Conservation (phyloP, 1,139 yeast species). For the Wickerhamiella pararugosa region DNA sequence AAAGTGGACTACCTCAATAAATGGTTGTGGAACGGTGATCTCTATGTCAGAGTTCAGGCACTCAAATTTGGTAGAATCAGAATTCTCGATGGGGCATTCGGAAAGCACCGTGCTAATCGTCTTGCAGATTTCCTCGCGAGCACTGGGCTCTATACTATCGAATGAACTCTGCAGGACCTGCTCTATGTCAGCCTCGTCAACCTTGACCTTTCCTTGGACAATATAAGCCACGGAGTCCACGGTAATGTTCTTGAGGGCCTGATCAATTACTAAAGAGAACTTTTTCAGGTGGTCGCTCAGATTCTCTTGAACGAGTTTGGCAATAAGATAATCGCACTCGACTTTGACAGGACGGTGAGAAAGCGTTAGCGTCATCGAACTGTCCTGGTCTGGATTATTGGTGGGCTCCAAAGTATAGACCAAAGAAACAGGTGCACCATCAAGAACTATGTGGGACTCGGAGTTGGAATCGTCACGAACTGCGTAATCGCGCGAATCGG, state of each 20-base stretch:
- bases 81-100: not conserved
- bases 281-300: not conserved
- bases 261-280: constrained; percentile 5
- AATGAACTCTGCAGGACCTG: not conserved
- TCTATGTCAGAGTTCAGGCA: constrained; percentile 9
- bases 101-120: not conserved
- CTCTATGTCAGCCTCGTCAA: constrained; percentile 1
- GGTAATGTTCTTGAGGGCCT: not conserved
- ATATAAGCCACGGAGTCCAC: constrained; percentile 6
- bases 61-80: constrained; percentile 3
- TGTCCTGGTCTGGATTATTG: constrained; percentile 2
- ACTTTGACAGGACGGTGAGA: constrained; percentile 10
- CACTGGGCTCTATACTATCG: not conserved
- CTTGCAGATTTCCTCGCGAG: not conserved
- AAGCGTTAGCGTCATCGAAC: constrained; percentile 8
- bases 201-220: constrained; percentile 5
- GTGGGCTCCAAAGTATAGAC: constrained; percentile 36
- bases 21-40: constrained; percentile 16
- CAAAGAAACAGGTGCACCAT: constrained; percentile 54
- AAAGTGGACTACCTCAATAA: constrained; percentile 14
- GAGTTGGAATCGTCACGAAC: constrained; percentile 27
- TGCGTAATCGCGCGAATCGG: constrained; percentile 28
- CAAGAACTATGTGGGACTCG: constrained; percentile 34
- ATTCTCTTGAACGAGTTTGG: not conserved
- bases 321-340: constrained; percentile 13